These are phyloP conservation scores for Amaranthus palmeri DNA, from an alignment of 148 eudicot species.

Conservation along the genomic window DNA sequence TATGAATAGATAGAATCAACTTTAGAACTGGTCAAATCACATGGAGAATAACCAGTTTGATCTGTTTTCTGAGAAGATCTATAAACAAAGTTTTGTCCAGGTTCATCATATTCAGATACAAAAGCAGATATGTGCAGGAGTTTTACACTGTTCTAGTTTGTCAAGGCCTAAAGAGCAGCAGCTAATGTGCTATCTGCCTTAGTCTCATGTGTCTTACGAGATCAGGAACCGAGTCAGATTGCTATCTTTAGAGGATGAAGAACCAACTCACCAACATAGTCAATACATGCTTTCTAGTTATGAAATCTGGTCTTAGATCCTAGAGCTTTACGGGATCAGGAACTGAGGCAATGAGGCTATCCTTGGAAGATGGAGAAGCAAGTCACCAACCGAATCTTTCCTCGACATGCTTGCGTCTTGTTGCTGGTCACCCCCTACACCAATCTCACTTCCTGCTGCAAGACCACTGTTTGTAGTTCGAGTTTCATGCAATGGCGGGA, in stretches of 20 bases:
- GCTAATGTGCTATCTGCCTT: background rate
- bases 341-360: slow-evolving; percentile 87
- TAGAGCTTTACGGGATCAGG: slow-evolving; percentile 29
- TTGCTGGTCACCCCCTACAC: background rate
- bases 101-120: background rate
- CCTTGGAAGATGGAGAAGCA: slow-evolving; percentile 81
- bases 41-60: background rate
- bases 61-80: too few relatives aligned
- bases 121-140: background rate
- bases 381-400: slow-evolving; percentile 78
- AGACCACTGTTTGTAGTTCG: slow-evolving; percentile 3
- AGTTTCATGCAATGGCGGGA: background rate
- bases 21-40: too few relatives aligned
- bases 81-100: background rate
- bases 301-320: too few relatives aligned
- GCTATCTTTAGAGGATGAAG: slow-evolving; percentile 83
- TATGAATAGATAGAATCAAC: too few relatives aligned
- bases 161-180: background rate
- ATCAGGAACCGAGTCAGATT: slow-evolving; percentile 78
- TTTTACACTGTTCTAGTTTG: background rate
- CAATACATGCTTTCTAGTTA: slow-evolving; percentile 44
- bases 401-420: slow-evolving; percentile 48
- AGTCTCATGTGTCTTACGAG: slow-evolving; percentile 2
- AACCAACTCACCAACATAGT: slow-evolving; percentile 77
- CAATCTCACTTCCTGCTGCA: slow-evolving; percentile 9